Conservation (phyloP, 2,329 filamentous ascomycete genomes). For the Clonostachys rhizophaga region DNA sequence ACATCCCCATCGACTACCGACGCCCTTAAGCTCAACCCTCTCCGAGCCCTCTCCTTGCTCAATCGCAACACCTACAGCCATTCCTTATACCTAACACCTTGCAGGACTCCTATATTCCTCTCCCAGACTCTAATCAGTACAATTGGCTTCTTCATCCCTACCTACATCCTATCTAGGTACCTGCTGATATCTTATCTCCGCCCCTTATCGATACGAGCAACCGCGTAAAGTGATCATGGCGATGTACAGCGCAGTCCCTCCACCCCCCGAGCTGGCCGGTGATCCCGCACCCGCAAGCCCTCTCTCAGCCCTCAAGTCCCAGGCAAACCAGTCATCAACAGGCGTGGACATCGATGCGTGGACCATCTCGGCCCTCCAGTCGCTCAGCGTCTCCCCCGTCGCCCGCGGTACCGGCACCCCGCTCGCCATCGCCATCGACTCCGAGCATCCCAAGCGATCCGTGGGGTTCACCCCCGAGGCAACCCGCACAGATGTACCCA, state of each 20-base stretch:
- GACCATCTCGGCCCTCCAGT: constrained; percentile 55
- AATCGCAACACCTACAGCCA: too few relatives aligned
- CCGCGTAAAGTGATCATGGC: constrained; percentile 30
- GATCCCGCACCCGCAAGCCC: constrained; percentile 3
- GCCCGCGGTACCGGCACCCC: constrained; percentile 58
- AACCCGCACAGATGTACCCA: constrained; percentile 24
- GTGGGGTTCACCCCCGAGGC: constrained; percentile 1
- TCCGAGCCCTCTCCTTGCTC: too few relatives aligned
- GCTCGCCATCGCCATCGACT: constrained; percentile 74
- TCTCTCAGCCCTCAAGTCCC: constrained; percentile 10
- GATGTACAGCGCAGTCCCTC: constrained; percentile 48
- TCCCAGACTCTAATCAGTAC: neutral
- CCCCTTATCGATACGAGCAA: too few relatives aligned
- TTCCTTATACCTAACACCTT: neutral
- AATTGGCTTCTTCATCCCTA: too few relatives aligned
- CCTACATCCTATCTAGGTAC: too few relatives aligned
- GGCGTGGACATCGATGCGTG: constrained; percentile 61
- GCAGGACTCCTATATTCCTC: neutral
- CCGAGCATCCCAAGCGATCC: constrained; percentile 14
- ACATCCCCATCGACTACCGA: too few relatives aligned
- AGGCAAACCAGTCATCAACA: constrained; percentile 13
- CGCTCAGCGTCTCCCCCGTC: constrained; percentile 47
- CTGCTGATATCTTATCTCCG: too few relatives aligned
- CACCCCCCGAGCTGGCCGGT: constrained; percentile 31
- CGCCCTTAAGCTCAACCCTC: too few relatives aligned